Evolutionary conservation across 2,329 filamentous ascomycete genomes (phyloP).

Genomic region (Rutstroemia sp.): DNA sequence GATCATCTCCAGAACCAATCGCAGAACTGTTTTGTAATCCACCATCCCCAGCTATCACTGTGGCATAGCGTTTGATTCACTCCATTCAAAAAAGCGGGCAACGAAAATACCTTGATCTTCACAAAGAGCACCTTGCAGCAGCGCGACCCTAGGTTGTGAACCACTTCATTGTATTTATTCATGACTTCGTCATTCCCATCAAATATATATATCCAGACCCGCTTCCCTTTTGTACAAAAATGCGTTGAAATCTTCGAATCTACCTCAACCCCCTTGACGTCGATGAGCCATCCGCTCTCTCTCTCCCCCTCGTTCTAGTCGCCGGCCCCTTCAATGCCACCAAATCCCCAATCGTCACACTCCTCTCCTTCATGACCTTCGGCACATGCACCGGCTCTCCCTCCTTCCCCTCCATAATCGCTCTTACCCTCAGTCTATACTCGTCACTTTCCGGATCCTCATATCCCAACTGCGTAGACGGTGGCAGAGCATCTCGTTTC

Average conservation of each 20-base stretch:
- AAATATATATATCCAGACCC: too few relatives aligned
- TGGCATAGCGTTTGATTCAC: too few relatives aligned
- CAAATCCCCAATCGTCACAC: neutral
- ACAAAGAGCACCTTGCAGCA: too few relatives aligned
- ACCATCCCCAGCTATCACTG: too few relatives aligned
- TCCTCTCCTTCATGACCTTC: neutral
- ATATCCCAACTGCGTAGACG: conserved; percentile 26
- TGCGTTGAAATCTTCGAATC: neutral
- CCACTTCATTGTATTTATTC: too few relatives aligned
- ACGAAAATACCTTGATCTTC: too few relatives aligned
- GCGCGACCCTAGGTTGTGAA: too few relatives aligned
- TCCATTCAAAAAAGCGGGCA: too few relatives aligned
- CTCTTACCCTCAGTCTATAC: conserved; percentile 23
- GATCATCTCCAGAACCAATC: too few relatives aligned
- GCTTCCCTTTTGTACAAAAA: neutral
- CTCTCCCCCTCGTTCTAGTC: neutral
- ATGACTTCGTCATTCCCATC: too few relatives aligned
- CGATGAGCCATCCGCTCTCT: neutral
- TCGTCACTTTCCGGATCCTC: conserved; percentile 27
- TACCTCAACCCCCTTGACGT: neutral
- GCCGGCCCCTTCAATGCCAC: neutral
- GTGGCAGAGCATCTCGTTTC: neutral
- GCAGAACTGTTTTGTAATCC: too few relatives aligned
- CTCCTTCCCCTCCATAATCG: conserved; percentile 27
- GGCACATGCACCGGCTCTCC: conserved; percentile 8